Evolutionary conservation across 805 yeast species (phyloP), one percentile per base, ranked within the genome.

Genomic region (Yarrowia keelungensis): DNA sequence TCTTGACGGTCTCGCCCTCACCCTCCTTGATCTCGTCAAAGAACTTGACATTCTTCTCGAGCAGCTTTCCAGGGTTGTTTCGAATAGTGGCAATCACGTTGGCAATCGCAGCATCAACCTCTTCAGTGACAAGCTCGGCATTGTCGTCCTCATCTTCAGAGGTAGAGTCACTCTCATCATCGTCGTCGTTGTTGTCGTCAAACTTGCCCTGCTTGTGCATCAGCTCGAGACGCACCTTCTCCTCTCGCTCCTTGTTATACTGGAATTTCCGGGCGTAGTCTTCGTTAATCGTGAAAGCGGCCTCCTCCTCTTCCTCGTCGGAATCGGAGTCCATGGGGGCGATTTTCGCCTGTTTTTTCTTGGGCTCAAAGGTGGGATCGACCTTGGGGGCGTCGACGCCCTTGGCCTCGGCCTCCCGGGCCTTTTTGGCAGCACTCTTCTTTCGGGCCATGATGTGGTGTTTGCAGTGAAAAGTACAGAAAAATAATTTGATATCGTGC

Each of bases 111-210:
- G 82, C 78, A 71, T 95, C 98, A 10, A 95, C 91, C 64, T 90
- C 92, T 59, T 86, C 92, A 0, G 98, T 94, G 67, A 91, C 83
- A 64, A 95, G 81, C 39, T 92, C 97, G 66, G 97, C 99, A 72
- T 78, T 88, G 70, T 93, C 97, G 76, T 95, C 99, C 79, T 94
- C 99, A 14, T 75, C 78, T 11, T 71, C 73, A 36, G 65, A 72
- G 14, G 49, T 51, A 9, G 71, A 76, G 14, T 74, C 75, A 46
- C 76, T 80, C 58, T 75, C 79, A 15, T 65, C 76, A 76, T 94
- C 99, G 78, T 95, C 98, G 16, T 75, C 77, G 16, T 70, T 72
- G 45, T 64, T 72, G 38, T 47, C 65, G 16, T 71, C 77, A n/a
- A 75, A 75, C 45, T 76, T 80, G 58, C 75, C 79, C 14, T 59